A percentile compares a stretch with the other conserved stretches of the same genome.
These are phyloP conservation scores for Auxenochlorella pyrenoidosa DNA, from an alignment of 139 green algal genomes.

Conservation along the genomic window DNA sequence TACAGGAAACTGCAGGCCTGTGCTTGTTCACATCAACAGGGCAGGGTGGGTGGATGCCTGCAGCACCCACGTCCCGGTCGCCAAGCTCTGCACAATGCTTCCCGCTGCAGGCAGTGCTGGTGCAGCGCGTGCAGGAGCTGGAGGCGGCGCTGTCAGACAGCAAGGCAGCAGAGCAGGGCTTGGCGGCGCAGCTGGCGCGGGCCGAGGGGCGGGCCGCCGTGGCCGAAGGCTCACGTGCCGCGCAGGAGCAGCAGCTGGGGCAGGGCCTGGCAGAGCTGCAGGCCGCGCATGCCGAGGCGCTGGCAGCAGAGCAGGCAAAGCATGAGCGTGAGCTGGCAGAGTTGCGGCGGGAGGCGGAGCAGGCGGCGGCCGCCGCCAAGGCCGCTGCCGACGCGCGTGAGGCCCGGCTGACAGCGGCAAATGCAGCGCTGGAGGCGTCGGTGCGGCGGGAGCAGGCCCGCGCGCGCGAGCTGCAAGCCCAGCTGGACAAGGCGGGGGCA, in stretches of 20 bases:
- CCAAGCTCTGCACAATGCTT: neutral
- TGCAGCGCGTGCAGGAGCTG: constrained; percentile 10
- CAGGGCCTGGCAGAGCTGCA: neutral
- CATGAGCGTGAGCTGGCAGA: constrained; percentile 3
- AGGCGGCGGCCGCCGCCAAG: neutral
- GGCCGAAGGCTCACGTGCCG: constrained; percentile 7
- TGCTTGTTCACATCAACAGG: too few relatives aligned
- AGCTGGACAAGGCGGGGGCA: constrained; percentile 20
- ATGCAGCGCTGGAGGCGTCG: neutral
- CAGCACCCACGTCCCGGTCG: neutral
- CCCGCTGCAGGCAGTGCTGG: constrained; percentile 2
- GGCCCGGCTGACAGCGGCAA: neutral
- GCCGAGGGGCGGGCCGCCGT: constrained; percentile 24
- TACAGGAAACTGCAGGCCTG: neutral
- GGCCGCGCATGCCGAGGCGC: neutral
- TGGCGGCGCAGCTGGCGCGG: constrained; percentile 15
- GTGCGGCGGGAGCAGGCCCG: constrained; percentile 23
- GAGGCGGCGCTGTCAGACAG: constrained; percentile 3
- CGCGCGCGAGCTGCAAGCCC: neutral
- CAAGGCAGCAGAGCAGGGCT: constrained; percentile 7
- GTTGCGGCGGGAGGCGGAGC: neutral
- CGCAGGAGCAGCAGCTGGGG: constrained; percentile 8
- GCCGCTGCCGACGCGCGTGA: neutral
- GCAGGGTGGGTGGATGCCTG: neutral
- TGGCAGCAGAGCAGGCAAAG: constrained; percentile 1